phyloP scores from a whole-genome alignment of 1,284 basidiomycete species.

The Rhizopogon parksii region DNA sequence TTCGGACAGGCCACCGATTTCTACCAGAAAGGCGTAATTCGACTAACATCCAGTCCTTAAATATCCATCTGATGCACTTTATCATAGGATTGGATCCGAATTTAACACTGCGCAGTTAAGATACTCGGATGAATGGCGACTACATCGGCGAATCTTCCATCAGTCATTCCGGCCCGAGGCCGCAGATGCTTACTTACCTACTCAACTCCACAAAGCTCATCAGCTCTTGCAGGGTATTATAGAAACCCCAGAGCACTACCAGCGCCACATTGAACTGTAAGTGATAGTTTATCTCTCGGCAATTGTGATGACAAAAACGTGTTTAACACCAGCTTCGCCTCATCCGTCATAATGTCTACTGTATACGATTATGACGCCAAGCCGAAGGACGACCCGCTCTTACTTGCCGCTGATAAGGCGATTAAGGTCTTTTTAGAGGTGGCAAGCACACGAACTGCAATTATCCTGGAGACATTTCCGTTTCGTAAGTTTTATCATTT shows the following conservation, averaged over 20 bases:
- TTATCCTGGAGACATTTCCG: conserved; percentile 26
- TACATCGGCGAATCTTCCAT: conserved; percentile 28
- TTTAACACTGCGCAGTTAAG: conserved; percentile 27
- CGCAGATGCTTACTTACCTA: conserved; percentile 18
- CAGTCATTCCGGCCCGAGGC: conserved; percentile 27
- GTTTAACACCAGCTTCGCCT: conserved; percentile 19
- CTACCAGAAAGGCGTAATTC: conserved; percentile 16
- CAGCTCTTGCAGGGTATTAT: conserved; percentile 19
- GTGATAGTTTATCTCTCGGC: conserved; percentile 6
- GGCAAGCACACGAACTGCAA: conserved; percentile 22
- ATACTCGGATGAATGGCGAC: conserved; percentile 26
- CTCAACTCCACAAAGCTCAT: conserved; percentile 25
- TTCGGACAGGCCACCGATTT: conserved; percentile 29
- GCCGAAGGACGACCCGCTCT: conserved; percentile 21
- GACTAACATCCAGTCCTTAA: not conserved
- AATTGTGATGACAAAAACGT: not conserved
- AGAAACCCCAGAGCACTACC: conserved; percentile 21
- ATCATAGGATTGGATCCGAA: conserved; percentile 21
- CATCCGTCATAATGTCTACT: conserved; percentile 28
- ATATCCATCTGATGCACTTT: not conserved
- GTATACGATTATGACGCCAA: conserved; percentile 30
- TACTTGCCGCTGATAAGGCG: conserved; percentile 26
- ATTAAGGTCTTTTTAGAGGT: conserved; percentile 23
- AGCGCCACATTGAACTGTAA: conserved; percentile 27
- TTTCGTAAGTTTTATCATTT: conserved; percentile 21